Evolutionary conservation across 2,329 filamentous ascomycete genomes (phyloP).

Genomic region (Botrytis elliptica): DNA sequence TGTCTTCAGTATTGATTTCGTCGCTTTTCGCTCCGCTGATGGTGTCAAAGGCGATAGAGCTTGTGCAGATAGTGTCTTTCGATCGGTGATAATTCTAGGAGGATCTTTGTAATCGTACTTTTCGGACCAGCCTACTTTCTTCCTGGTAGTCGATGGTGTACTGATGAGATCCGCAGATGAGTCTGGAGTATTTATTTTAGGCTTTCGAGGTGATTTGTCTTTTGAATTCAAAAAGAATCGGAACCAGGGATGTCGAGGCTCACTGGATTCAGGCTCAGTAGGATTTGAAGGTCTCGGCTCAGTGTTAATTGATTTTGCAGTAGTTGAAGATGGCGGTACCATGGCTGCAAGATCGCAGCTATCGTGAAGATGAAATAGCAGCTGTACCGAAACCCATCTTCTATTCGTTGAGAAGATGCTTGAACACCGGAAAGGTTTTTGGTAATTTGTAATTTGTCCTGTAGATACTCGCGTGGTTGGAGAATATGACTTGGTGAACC

Average conservation of each 20-base stretch:
- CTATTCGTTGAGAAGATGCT: background rate
- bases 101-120: constrained; percentile 54
- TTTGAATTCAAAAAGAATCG: constrained; percentile 21
- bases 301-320: constrained; percentile 49
- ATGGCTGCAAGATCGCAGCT: constrained; percentile 36
- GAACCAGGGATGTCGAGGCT: constrained; percentile 38
- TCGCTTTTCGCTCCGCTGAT: constrained; percentile 49
- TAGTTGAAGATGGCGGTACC: constrained; percentile 33
- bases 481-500: background rate
- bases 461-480: constrained; percentile 11
- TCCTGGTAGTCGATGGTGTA: constrained; percentile 36
- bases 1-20: constrained; percentile 82
- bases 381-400: constrained; percentile 21
- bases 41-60: constrained; percentile 30
- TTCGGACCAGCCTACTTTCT: constrained; percentile 64
- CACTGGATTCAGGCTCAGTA: constrained; percentile 45
- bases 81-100: constrained; percentile 33
- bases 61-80: constrained; percentile 20
- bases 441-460: background rate
- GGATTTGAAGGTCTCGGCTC: constrained; percentile 65
- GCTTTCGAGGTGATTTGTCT: constrained; percentile 21
- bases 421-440: background rate
- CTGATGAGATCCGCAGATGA: constrained; percentile 41
- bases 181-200: constrained; percentile 29
- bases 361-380: constrained; percentile 8